Evolutionary conservation across 2,329 filamentous ascomycete species (phyloP), one percentile per base, ranked within the genome.

Genomic region (Cladorrhinum sp.): DNA sequence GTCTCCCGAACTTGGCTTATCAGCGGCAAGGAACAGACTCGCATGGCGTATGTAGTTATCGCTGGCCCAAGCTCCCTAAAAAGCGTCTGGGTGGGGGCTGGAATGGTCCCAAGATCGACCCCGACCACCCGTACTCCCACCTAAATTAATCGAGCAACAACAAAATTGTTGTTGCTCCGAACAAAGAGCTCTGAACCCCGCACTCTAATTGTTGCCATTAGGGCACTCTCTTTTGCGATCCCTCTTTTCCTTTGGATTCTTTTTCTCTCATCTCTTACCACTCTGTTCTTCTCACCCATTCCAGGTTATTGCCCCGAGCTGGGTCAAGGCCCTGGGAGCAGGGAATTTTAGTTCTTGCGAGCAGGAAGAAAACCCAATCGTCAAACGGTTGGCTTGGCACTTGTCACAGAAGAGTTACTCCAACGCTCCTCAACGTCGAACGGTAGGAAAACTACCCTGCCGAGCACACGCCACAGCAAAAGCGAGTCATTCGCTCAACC

Each of bases 31-130:
- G 41, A 20, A 22, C 41, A 45, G 18, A 22, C 32, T 10, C 41
- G n/a, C 41, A 45, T 45, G 41, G 41, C 41, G 41, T 45, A n/a
- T n/a, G n/a, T n/a, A 45, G 20, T 45, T 18, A 13, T 45, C 16
- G 20, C 45, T 53, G 58, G 68, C 63, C 67, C 66, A 68, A 69
- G 68, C 67, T 68, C 67, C 67, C 59, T 58, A 49, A 23, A 49
- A 24, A n/a, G n/a, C 23, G 20, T 23, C 25, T 32, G 29, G 25
- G 9, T n/a, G 29, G n/a, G n/a, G n/a, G 16, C 27, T 29, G 52
- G 8, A 48, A 23, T 36, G 32, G 32, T 12, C 12, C 32, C 32
- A 12, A 36, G 32, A 12, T 13, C 32, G 9, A 16, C 32, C 32
- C 48, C 48, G 24, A 52, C 6, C 50, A 2, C 50, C 50, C 29